These are phyloP conservation scores for Dendrobium chrysotoxum DNA, from an alignment of 106 monocot genomes.

Conservation along the genomic window DNA sequence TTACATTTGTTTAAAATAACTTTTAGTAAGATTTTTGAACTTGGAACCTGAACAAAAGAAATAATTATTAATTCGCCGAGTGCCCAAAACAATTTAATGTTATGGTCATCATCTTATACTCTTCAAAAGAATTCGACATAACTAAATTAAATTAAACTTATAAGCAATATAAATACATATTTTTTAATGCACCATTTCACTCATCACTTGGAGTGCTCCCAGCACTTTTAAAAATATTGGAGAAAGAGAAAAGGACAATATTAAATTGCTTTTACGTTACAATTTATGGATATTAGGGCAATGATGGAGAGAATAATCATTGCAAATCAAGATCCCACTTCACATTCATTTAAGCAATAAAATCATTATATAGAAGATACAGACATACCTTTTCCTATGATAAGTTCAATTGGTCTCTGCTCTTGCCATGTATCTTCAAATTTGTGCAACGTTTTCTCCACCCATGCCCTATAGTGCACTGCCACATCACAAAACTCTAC, in stretches of 20 bases:
- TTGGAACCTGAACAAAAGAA: background rate
- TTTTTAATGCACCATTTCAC: background rate
- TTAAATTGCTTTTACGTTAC: background rate
- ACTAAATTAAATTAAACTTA: background rate
- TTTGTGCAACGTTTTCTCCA: constrained; percentile 58
- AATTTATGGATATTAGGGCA: background rate
- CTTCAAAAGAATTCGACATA: background rate
- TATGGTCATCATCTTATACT: background rate
- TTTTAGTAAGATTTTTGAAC: background rate
- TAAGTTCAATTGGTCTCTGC: constrained; percentile 68
- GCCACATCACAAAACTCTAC: constrained; percentile 15
- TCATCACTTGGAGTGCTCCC: background rate
- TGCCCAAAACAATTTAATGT: background rate
- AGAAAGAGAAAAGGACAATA: background rate
- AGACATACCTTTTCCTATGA: constrained; percentile 74
- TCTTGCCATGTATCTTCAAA: constrained; percentile 99
- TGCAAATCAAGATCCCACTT: background rate
- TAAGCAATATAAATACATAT: background rate
- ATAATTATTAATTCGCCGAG: too few species aligned
- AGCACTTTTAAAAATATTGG: background rate
- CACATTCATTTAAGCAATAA: background rate
- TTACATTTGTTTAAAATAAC: background rate
- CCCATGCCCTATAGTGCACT: constrained; percentile 97
- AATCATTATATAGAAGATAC: background rate
- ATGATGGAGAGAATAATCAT: background rate